Evolutionary conservation across 2,329 filamentous ascomycete species (phyloP).

Genomic region (Thelonectria olida): DNA sequence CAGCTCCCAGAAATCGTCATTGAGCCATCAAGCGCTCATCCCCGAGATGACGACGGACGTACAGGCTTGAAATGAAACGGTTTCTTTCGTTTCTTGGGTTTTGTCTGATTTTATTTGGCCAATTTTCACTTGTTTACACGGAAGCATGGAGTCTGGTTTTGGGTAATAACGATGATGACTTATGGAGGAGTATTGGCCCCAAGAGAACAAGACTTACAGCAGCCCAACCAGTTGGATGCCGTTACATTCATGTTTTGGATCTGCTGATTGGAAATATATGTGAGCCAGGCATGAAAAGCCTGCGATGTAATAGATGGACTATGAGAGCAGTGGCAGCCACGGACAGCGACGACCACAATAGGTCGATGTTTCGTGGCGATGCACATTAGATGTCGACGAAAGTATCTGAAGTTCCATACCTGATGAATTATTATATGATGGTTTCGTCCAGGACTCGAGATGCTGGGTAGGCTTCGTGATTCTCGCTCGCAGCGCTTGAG

Average conservation of each 20-base stretch:
- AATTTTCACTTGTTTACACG: constrained; percentile 20
- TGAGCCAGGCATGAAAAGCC: constrained; percentile 1
- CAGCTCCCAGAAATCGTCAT: constrained; percentile 67
- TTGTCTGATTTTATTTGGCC: constrained; percentile 2
- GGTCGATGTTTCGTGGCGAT: background rate
- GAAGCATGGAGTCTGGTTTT: constrained; percentile 40
- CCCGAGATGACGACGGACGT: constrained; percentile 30
- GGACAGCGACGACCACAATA: background rate
- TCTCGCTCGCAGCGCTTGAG: too few relatives aligned
- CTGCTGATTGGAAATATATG: constrained; percentile 1
- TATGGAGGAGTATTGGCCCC: background rate
- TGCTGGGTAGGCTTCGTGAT: too few relatives aligned
- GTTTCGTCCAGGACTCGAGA: background rate
- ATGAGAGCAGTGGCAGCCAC: background rate
- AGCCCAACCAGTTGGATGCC: constrained; percentile 8
- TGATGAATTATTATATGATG: background rate
- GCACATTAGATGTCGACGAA: constrained; percentile 10
- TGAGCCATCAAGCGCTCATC: constrained; percentile 56
- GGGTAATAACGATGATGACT: constrained; percentile 23
- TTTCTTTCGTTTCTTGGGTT: background rate
- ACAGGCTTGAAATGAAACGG: constrained; percentile 22
- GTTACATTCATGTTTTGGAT: background rate
- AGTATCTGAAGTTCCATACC: background rate
- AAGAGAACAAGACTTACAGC: constrained; percentile 6
- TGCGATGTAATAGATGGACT: constrained; percentile 11